Evolutionary conservation across 768 basidiomycete genomes (phyloP).

Genomic region (Boletus subcaerulescens): DNA sequence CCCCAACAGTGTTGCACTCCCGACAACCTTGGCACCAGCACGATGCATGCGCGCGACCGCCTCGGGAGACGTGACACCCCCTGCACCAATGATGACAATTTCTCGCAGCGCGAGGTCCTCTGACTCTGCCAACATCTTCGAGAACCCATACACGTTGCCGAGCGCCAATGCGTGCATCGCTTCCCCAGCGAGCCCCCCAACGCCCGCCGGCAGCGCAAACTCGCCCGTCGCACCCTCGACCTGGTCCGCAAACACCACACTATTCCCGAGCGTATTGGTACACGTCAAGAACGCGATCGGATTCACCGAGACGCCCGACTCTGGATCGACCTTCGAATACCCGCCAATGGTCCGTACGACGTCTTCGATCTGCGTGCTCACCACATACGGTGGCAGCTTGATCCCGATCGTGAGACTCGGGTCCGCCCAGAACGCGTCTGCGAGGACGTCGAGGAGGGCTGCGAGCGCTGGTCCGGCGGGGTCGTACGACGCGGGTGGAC

Average conservation of each 20-base stretch:
- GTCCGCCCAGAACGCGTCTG: slow-evolving; percentile 48
- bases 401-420: slow-evolving; percentile 63
- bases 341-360: slow-evolving; percentile 46
- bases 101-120: slow-evolving; percentile 39
- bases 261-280: slow-evolving; percentile 77
- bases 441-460: slow-evolving; percentile 55
- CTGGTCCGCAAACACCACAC: slow-evolving; percentile 62
- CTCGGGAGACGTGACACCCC: slow-evolving; percentile 66
- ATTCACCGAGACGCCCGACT: slow-evolving; percentile 25
- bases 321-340: slow-evolving; percentile 30
- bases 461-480: slow-evolving; percentile 40
- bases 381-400: slow-evolving; percentile 76
- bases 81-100: slow-evolving; percentile 74
- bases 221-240: slow-evolving; percentile 20
- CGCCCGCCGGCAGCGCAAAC: slow-evolving; percentile 61
- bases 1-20: slow-evolving; percentile 55
- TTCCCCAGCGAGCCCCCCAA: slow-evolving; percentile 79
- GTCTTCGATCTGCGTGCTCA: slow-evolving; percentile 55
- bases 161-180: slow-evolving; percentile 71
- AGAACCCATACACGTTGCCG: slow-evolving; percentile 71
- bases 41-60: slow-evolving; percentile 66
- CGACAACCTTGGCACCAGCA: slow-evolving; percentile 74
- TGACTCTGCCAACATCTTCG: slow-evolving; percentile 45
- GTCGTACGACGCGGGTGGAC: slow-evolving; percentile 67
- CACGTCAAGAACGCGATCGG: slow-evolving; percentile 75